A percentile compares a stretch with the other conserved stretches of the same genome.
phyloP scores from a whole-genome alignment of 164 flowering plant genomes.

The Nymphaea thermarum region DNA sequence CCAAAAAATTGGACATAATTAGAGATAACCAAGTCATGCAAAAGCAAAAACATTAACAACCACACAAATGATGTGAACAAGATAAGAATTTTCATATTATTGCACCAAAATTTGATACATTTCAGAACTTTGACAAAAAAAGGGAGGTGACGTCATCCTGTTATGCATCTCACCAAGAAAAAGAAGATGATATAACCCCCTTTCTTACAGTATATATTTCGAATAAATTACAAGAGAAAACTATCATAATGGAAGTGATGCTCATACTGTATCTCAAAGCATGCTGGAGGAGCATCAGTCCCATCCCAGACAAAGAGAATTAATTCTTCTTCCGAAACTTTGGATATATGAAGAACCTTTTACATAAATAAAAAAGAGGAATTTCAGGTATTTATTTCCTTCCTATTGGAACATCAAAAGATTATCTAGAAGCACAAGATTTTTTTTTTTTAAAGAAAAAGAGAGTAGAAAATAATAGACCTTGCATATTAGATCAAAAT shows the following conservation, averaged over 20 bases:
- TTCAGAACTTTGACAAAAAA: neutral
- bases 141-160: too few relatives aligned
- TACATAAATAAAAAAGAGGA: neutral
- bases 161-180: too few relatives aligned
- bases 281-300: constrained; percentile 57
- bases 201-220: too few relatives aligned
- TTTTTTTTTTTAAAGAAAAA: too few relatives aligned
- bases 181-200: too few relatives aligned
- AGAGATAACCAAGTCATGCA: too few relatives aligned
- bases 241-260: neutral
- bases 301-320: constrained; percentile 84
- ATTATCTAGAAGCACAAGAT: too few relatives aligned
- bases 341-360: constrained; percentile 56
- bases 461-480: neutral
- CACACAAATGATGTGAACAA: too few relatives aligned
- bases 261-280: constrained; percentile 33
- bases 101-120: neutral
- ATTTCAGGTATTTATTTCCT: too few relatives aligned
- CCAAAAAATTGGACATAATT: too few relatives aligned
- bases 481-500: neutral
- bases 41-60: too few relatives aligned
- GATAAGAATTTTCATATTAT: too few relatives aligned
- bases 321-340: constrained; percentile 33
- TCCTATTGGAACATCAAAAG: neutral
- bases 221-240: neutral